These are phyloP conservation scores for Ilyonectria destructans DNA, from an alignment of 2,329 filamentous ascomycete species.

Conservation along the genomic window DNA sequence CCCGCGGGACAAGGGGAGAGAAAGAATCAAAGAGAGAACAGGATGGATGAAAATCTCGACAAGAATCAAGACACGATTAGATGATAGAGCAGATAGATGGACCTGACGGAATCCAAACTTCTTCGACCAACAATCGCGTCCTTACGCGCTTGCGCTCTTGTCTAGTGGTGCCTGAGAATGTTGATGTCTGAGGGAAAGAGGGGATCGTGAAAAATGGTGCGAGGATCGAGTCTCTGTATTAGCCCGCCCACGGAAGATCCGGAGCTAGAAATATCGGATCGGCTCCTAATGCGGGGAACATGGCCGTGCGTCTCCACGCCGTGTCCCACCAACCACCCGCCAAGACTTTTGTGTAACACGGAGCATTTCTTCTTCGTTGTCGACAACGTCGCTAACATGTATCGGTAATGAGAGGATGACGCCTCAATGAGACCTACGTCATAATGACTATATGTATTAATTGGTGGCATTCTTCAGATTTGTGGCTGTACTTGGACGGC, in stretches of 20 bases:
- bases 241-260: background rate
- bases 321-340: background rate
- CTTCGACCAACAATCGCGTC: conserved; percentile 17
- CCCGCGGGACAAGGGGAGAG: background rate
- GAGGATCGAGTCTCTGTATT: background rate
- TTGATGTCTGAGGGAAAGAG: conserved; percentile 1
- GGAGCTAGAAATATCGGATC: background rate
- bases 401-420: no score
- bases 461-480: no score
- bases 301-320: background rate
- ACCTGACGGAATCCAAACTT: conserved; percentile 25
- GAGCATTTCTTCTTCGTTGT: background rate
- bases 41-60: conserved; percentile 20
- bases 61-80: conserved; percentile 26
- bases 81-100: conserved; percentile 34
- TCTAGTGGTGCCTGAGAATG: background rate
- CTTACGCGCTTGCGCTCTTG: background rate
- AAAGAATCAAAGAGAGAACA: background rate
- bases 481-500: no score
- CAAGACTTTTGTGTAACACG: background rate
- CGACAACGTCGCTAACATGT: no score
- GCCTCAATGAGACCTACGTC: no score
- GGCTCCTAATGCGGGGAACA: conserved; percentile 1
- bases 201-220: conserved; percentile 2
- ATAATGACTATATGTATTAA: no score